Evolutionary conservation across 169 alveolate species (phyloP), one percentile per base, ranked within the genome.

Genomic region (Plasmodium blacklocki): DNA sequence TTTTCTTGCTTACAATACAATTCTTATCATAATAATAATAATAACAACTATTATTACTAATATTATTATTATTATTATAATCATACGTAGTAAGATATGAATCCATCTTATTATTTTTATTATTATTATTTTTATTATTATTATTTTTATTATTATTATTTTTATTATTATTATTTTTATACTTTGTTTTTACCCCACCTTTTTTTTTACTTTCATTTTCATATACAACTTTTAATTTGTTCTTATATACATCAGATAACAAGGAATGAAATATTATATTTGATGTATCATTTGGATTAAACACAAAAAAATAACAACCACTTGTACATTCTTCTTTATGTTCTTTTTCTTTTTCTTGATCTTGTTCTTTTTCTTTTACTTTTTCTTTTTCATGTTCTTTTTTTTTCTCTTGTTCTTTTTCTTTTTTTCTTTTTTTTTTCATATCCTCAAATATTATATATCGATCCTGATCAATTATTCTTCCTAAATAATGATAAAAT

Each of bases 261-360:
- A 68, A 39, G 4, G 91, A 74, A 49, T 83, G 64, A 50, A 68
- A 83, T 23, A 83, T 83, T 18, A 73, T 15, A 45, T 83, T 83
- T 14, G 80, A 83, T 49, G 62, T 70, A 15, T 83, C 83, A 68
- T 47, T 68, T 49, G 59, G 80, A 21, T 68, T 68, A 12, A 32
- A 49, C 8, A 68, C 43, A 83, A 83, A 83, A 14, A 56, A 11
- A 2, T 23, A 58, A 68, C 58, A 39, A 39, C 47, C 47, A 5
- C 47, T 39, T 5, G 32, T 75, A 21, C 12, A 18, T 63, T 19
- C 32, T 11, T 63, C 58, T 23, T 62, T 75, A 62, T 75, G 47
- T 39, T 39, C 47, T 32, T 32, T 0, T 0, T 32, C 0, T 32
- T 32, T 0, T 9, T 15, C n/a, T 68, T 76, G 11, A 11, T 19